Evolutionary conservation across 768 basidiomycete genomes (phyloP).

Genomic region (Mycena galopus): DNA sequence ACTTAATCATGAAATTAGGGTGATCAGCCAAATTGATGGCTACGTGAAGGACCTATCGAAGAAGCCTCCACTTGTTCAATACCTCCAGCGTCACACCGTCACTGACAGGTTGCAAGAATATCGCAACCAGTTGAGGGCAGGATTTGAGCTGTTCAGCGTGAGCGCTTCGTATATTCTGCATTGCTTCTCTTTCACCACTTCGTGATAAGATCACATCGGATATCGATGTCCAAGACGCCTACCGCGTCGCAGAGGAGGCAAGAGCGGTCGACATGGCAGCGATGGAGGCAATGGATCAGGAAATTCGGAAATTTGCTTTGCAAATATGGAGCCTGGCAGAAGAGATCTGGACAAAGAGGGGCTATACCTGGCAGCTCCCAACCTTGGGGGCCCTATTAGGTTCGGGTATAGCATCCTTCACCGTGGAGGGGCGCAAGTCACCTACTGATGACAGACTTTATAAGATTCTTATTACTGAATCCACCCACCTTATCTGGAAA

Average conservation of each 20-base stretch:
- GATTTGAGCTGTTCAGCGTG: not conserved
- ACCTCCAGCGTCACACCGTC: not conserved
- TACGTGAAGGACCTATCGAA: not conserved
- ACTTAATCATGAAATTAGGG: not conserved
- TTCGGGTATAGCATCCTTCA: too few species aligned
- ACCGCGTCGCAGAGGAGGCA: not conserved
- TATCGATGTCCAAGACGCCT: not conserved
- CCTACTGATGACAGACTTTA: too few species aligned
- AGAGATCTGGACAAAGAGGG: too few species aligned
- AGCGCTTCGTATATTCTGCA: not conserved
- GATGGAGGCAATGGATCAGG: too few species aligned
- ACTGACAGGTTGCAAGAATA: not conserved
- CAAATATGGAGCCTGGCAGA: too few species aligned
- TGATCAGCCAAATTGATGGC: not conserved
- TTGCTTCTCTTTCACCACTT: not conserved
- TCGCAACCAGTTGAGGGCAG: not conserved
- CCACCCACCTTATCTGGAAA: too few species aligned
- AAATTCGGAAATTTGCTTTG: too few species aligned
- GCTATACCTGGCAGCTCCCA: too few species aligned
- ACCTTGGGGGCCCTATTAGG: too few species aligned
- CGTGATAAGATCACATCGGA: not conserved
- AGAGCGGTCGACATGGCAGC: too few species aligned
- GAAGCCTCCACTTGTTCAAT: not conserved
- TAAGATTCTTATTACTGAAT: too few species aligned
- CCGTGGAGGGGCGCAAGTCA: too few species aligned